phyloP scores from a whole-genome alignment of 2,329 filamentous ascomycete species.

The Colletotrichum theobromicola region DNA sequence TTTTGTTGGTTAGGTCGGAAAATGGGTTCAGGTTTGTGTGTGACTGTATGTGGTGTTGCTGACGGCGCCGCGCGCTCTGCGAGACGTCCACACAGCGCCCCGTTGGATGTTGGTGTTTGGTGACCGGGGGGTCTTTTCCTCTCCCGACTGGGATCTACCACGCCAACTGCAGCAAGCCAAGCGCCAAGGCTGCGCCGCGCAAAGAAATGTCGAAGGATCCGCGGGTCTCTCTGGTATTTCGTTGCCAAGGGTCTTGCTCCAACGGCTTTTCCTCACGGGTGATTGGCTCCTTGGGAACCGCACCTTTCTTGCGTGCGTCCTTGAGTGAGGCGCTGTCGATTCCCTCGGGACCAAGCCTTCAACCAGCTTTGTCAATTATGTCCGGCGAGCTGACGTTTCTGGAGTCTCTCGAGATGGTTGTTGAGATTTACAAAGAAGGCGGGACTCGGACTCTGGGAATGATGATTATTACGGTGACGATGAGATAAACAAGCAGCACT shows the following conservation, averaged over 20 bases:
- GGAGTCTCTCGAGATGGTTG: neutral
- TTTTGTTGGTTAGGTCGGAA: slow-evolving; percentile 7
- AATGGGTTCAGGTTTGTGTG: neutral
- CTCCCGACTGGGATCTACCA: neutral
- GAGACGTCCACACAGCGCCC: neutral
- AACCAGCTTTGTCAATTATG: neutral
- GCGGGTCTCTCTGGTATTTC: neutral
- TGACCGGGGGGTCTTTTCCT: neutral
- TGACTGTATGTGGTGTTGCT: slow-evolving; percentile 2
- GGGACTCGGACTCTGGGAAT: neutral
- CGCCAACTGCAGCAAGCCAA: slow-evolving; percentile 17
- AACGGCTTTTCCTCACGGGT: neutral
- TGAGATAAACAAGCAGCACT: neutral
- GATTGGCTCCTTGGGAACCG: neutral
- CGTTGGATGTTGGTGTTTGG: neutral
- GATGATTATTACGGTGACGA: neutral
- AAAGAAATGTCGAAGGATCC: slow-evolving; percentile 14
- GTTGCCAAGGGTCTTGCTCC: neutral
- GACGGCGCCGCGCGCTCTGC: neutral
- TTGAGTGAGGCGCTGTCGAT: neutral
- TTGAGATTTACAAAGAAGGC: neutral
- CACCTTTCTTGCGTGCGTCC: neutral
- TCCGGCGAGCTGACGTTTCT: neutral
- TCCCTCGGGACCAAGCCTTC: neutral
- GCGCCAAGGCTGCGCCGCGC: slow-evolving; percentile 11